phyloP scores from a whole-genome alignment of 352 stramenopile genomes.

The Globisporangium solare region DNA sequence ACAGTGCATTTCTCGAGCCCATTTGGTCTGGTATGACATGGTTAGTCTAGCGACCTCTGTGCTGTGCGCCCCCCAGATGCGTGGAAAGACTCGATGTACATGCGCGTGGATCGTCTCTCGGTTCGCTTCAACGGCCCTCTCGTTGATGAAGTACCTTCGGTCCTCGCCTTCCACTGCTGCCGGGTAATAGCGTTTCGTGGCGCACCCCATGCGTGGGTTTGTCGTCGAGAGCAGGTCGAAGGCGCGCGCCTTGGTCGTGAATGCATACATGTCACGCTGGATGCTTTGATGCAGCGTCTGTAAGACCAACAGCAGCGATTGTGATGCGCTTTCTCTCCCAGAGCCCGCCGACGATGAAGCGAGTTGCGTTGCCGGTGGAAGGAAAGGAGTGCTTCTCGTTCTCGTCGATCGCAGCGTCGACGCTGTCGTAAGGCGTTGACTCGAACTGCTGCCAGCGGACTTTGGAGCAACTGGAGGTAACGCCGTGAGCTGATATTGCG shows the following conservation, averaged over 20 bases:
- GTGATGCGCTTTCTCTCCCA: slow-evolving; percentile 10
- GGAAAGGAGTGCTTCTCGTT: background rate
- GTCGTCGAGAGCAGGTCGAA: slow-evolving; percentile 19
- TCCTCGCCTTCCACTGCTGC: slow-evolving; percentile 27
- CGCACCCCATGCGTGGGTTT: background rate
- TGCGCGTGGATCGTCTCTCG: slow-evolving; percentile 21
- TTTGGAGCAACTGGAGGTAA: slow-evolving; percentile 2
- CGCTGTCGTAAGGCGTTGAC: background rate
- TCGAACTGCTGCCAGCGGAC: background rate
- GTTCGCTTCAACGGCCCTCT: slow-evolving; percentile 20
- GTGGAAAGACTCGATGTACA: slow-evolving; percentile 11
- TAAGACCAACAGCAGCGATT: slow-evolving; percentile 38
- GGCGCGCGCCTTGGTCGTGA: slow-evolving; percentile 24
- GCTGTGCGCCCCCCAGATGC: too few relatives aligned
- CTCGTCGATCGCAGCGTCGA: background rate
- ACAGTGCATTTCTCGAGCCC: slow-evolving; percentile 42
- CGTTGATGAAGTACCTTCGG: slow-evolving; percentile 26
- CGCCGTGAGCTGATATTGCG: background rate
- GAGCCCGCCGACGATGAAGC: background rate
- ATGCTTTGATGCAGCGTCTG: slow-evolving; percentile 47
- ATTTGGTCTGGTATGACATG: slow-evolving; percentile 20
- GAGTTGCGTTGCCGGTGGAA: background rate
- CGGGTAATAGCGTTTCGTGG: slow-evolving; percentile 17
- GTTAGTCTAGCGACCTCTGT: too few relatives aligned
- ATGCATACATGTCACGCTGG: slow-evolving; percentile 24